A percentile compares a stretch with the other conserved stretches of the same genome.
Conservation (phyloP, 2,329 filamentous ascomycete genomes). For the Aspergillus persii region DNA sequence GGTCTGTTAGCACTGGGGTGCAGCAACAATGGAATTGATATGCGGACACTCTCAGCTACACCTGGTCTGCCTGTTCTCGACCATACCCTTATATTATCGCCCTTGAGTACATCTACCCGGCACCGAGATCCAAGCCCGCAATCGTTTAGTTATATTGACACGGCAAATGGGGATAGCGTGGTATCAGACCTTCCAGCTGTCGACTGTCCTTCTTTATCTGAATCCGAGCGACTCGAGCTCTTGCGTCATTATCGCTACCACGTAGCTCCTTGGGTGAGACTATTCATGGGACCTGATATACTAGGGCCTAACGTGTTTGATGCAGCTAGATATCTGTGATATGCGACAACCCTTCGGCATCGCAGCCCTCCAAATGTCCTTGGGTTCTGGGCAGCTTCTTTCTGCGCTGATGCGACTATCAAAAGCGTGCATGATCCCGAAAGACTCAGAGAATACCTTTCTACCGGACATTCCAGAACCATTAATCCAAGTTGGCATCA, state of each 20-base stretch:
- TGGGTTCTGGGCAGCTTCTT: slow-evolving; percentile 17
- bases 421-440: slow-evolving; percentile 11
- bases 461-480: background rate
- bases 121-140: background rate
- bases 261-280: slow-evolving; percentile 45
- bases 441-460: background rate
- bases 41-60: background rate
- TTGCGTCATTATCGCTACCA: slow-evolving; percentile 48
- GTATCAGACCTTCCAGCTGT: background rate
- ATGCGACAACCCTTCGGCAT: slow-evolving; percentile 42
- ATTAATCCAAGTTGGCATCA: background rate
- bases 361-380: slow-evolving; percentile 30
- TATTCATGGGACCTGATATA: background rate
- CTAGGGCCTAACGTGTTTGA: background rate
- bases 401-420: slow-evolving; percentile 22
- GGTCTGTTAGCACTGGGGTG: slow-evolving; percentile 26
- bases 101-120: background rate
- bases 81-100: background rate
- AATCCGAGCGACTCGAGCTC: slow-evolving; percentile 28
- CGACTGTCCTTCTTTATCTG: background rate
- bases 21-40: slow-evolving; percentile 1
- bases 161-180: background rate
- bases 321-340: slow-evolving; percentile 5
- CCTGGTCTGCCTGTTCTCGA: background rate
- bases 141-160: background rate